Percentiles rank a stretch among this genome's conserved stretches.
Evolutionary conservation across 768 basidiomycete genomes (phyloP).

Genomic region (Tulasnella sp.): DNA sequence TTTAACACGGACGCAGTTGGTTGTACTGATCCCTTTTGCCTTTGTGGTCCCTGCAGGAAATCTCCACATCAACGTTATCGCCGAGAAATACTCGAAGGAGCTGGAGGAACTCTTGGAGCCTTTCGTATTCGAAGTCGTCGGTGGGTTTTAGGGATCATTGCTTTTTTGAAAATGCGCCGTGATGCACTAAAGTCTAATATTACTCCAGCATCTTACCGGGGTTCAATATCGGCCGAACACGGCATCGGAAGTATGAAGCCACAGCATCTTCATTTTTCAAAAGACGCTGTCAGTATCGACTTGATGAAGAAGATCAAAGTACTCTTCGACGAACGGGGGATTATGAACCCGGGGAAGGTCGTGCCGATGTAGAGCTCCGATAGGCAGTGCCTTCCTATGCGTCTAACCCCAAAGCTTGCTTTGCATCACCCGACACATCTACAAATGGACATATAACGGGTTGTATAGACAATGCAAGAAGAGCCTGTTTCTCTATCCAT

Average conservation of each 20-base stretch:
- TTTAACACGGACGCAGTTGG: background rate
- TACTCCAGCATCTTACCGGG: constrained; percentile 53
- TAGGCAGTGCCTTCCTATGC: background rate
- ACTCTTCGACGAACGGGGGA: constrained; percentile 79
- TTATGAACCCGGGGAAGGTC: constrained; percentile 90
- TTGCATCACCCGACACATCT: too few species aligned
- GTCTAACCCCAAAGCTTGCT: too few species aligned
- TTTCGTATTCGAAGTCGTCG: constrained; percentile 86
- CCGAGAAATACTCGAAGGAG: constrained; percentile 68
- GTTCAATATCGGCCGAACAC: constrained; percentile 95
- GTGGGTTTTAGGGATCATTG: constrained; percentile 19
- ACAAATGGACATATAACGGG: too few species aligned
- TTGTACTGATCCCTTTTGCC: background rate
- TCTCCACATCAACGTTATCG: constrained; percentile 84
- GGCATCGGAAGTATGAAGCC: constrained; percentile 96
- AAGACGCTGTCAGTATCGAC: constrained; percentile 63
- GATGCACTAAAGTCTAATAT: background rate
- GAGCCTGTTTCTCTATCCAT: too few species aligned
- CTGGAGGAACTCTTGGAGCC: constrained; percentile 85
- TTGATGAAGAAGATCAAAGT: constrained; percentile 86
- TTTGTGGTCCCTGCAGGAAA: constrained; percentile 46
- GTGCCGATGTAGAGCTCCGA: constrained; percentile 24
- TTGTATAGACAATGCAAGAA: too few species aligned
- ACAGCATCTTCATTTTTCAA: constrained; percentile 79
- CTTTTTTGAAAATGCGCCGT: background rate